These are phyloP conservation scores for Yamadazyma blattariae DNA, from an alignment of 1,139 yeast genomes.

Conservation along the genomic window DNA sequence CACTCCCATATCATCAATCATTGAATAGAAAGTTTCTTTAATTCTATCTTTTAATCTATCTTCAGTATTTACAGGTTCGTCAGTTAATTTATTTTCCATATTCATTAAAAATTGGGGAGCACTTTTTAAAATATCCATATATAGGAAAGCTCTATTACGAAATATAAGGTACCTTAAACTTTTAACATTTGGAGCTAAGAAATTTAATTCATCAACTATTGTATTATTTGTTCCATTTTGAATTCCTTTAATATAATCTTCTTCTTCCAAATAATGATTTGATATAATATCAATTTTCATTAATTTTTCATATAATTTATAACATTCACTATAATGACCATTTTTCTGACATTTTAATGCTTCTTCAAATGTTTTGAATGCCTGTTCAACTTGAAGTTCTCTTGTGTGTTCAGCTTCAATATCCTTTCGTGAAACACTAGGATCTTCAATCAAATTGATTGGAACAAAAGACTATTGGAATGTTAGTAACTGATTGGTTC, in stretches of 20 bases:
- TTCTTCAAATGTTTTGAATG: conserved; percentile 68
- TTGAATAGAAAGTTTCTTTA: conserved; percentile 34
- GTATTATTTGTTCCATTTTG: conserved; percentile 36
- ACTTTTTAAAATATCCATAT: conserved; percentile 42
- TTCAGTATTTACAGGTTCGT: background rate
- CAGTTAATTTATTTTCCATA: conserved; percentile 4
- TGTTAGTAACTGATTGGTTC: conserved; percentile 8
- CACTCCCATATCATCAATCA: conserved; percentile 55
- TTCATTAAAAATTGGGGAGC: background rate
- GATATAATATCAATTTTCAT: conserved; percentile 68
- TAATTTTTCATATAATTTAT: conserved; percentile 54
- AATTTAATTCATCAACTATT: conserved; percentile 40
- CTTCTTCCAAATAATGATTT: conserved; percentile 45
- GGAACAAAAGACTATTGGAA: conserved; percentile 75
- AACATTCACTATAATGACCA: conserved; percentile 48
- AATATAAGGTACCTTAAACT: conserved; percentile 73
- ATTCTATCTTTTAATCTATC: conserved; percentile 8
- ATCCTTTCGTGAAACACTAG: conserved; percentile 43
- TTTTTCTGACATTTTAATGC: conserved; percentile 65
- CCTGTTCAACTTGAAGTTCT: conserved; percentile 85
- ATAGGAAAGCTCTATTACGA: conserved; percentile 77
- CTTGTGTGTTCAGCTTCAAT: conserved; percentile 86
- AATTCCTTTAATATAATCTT: conserved; percentile 34
- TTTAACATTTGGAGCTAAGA: conserved; percentile 67
- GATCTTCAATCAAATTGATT: conserved; percentile 73